These are phyloP conservation scores for Golubevia pallescens DNA, from an alignment of 1,284 basidiomycete genomes.

Conservation along the genomic window DNA sequence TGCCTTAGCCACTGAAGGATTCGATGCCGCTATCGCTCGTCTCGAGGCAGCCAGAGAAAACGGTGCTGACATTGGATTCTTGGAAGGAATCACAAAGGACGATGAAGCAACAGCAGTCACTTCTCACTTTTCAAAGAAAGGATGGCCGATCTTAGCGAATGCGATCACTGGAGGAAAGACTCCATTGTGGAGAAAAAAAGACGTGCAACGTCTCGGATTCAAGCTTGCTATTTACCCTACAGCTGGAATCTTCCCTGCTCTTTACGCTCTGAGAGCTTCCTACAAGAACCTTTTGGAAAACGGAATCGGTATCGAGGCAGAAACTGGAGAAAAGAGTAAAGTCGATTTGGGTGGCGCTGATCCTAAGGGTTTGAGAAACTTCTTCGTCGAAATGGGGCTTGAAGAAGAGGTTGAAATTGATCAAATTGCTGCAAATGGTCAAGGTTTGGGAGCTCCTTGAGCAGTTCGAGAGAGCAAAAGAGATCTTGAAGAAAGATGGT, in stretches of 20 bases:
- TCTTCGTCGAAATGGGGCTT: slow-evolving; percentile 31
- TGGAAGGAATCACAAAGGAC: slow-evolving; percentile 71
- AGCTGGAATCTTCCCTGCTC: slow-evolving; percentile 29
- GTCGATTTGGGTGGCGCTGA: slow-evolving; percentile 23
- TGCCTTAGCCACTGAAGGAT: slow-evolving; percentile 77
- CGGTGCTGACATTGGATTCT: slow-evolving; percentile 83
- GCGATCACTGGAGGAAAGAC: slow-evolving; percentile 28
- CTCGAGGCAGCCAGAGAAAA: slow-evolving; percentile 76
- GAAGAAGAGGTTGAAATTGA: slow-evolving; percentile 28
- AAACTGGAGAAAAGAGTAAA: not conserved
- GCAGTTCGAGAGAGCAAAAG: too few species aligned
- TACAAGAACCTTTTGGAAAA: slow-evolving; percentile 14
- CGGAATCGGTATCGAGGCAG: slow-evolving; percentile 25
- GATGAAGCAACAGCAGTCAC: too few species aligned
- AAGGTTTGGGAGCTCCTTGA: slow-evolving; percentile 13
- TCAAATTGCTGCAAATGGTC: slow-evolving; percentile 13
- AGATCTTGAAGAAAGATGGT: too few species aligned
- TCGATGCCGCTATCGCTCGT: slow-evolving; percentile 78
- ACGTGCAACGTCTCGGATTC: slow-evolving; percentile 19
- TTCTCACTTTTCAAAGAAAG: too few species aligned
- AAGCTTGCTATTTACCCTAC: slow-evolving; percentile 33
- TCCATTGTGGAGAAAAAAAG: slow-evolving; percentile 20
- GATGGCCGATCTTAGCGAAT: slow-evolving; percentile 25
- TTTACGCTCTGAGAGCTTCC: slow-evolving; percentile 16
- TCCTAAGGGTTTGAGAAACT: slow-evolving; percentile 23